phyloP scores from a whole-genome alignment of 164 flowering plant genomes.

The Platanus orientalis region DNA sequence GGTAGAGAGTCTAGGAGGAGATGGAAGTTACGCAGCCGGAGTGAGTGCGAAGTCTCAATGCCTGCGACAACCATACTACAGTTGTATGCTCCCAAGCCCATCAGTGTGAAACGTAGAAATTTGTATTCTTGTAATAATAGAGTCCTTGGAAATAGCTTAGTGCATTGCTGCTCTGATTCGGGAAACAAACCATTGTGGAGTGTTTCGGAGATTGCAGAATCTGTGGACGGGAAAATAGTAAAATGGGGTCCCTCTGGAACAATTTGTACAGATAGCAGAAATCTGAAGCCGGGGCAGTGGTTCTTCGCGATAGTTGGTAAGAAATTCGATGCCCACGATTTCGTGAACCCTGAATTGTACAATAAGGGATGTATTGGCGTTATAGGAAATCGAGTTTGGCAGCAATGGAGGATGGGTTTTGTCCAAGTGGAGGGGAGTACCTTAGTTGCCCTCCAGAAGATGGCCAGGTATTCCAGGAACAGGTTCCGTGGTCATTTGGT shows the following conservation, averaged over 20 bases:
- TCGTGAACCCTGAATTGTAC: slow-evolving; percentile 19
- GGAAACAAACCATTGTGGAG: slow-evolving; percentile 20
- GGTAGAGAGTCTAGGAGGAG: no score
- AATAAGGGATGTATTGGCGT: slow-evolving; percentile 29
- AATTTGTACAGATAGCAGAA: slow-evolving; percentile 29
- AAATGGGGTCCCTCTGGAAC: slow-evolving; percentile 35
- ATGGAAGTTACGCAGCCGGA: no score
- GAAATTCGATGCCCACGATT: slow-evolving; percentile 31
- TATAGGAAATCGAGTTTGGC: slow-evolving; percentile 26
- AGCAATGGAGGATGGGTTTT: slow-evolving; percentile 33
- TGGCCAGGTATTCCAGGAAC: slow-evolving; percentile 28
- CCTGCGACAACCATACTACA: background rate
- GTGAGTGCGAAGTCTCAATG: no score
- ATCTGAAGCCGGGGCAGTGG: slow-evolving; percentile 22
- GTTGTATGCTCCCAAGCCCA: background rate
- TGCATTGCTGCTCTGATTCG: background rate
- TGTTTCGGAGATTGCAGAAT: slow-evolving; percentile 25
- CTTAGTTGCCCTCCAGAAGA: slow-evolving; percentile 20
- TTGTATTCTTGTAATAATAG: no score
- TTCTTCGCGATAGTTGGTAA: slow-evolving; percentile 28
- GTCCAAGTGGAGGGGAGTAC: slow-evolving; percentile 22
- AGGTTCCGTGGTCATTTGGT: slow-evolving; percentile 24
- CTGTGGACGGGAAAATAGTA: slow-evolving; percentile 25
- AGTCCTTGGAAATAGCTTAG: background rate
- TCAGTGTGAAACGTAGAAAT: background rate